A percentile compares a stretch with the other conserved stretches of the same genome.
Conservation (phyloP, 2,329 filamentous ascomycete species). For the Cercospora zeina region DNA sequence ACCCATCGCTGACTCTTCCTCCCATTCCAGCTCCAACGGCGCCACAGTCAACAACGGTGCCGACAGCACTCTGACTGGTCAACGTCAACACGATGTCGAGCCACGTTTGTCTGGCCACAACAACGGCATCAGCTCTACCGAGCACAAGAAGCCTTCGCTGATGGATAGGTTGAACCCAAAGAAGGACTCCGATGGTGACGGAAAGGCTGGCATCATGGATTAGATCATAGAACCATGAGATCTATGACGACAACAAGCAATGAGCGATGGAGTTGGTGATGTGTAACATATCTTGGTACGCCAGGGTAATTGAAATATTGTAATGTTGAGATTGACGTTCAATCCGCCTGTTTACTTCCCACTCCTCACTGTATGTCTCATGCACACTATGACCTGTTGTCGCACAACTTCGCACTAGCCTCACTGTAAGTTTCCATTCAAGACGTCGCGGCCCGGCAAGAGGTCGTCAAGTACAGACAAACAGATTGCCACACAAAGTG, state of each 20-base stretch:
- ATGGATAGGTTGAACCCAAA: slow-evolving; percentile 58
- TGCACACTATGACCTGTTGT: too few relatives aligned
- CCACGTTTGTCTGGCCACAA: slow-evolving; percentile 7
- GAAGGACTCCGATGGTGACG: slow-evolving; percentile 56
- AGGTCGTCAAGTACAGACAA: too few relatives aligned
- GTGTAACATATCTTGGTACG: not conserved
- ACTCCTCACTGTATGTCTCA: too few relatives aligned
- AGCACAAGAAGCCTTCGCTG: slow-evolving; percentile 49
- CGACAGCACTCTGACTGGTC: slow-evolving; percentile 2
- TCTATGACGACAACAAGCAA: not conserved
- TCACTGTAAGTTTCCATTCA: too few relatives aligned
- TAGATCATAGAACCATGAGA: slow-evolving; percentile 35
- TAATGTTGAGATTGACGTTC: too few relatives aligned
- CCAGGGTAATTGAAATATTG: not conserved
- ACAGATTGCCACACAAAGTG: too few relatives aligned
- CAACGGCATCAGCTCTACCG: slow-evolving; percentile 14
- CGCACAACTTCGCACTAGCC: too few relatives aligned
- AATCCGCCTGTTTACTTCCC: too few relatives aligned
- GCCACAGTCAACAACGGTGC: not conserved
- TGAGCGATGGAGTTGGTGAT: slow-evolving; percentile 5
- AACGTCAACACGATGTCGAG: slow-evolving; percentile 12
- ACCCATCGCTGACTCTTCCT: slow-evolving; percentile 14
- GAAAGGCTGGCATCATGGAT: slow-evolving; percentile 57
- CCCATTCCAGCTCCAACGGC: not conserved
- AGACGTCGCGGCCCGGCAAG: too few relatives aligned